These are phyloP conservation scores for Chlamydomonas sphaeroides DNA, from an alignment of 139 green algal species.

Conservation along the genomic window DNA sequence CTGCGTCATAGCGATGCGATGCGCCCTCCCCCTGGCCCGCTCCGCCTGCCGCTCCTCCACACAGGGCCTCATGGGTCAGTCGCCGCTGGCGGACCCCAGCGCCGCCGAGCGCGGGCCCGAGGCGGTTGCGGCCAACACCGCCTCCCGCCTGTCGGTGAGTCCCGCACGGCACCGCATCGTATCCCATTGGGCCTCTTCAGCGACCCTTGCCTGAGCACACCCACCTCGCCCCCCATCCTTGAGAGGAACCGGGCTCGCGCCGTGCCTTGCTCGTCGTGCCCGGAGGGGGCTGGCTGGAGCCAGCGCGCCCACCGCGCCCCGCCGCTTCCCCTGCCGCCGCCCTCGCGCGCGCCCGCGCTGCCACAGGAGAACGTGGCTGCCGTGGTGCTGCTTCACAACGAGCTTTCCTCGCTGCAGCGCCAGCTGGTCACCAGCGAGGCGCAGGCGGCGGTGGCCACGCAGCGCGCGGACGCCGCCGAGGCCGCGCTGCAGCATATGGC, in stretches of 20 bases:
- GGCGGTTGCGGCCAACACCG: background rate
- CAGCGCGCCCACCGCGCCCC: no score
- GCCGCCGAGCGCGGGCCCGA: background rate
- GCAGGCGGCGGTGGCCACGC: constrained; percentile 7
- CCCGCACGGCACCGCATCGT: background rate
- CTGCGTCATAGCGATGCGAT: no score
- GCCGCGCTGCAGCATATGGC: constrained; percentile 12
- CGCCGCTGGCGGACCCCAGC: background rate
- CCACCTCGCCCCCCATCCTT: no score
- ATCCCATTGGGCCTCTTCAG: no score
- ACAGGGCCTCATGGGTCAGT: constrained; percentile 17
- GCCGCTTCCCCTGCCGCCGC: no score
- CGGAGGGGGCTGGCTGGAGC: no score
- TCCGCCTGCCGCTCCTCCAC: background rate
- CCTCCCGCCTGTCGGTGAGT: constrained; percentile 6
- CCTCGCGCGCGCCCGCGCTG: no score
- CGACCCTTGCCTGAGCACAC: no score
- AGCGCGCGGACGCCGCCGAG: constrained; percentile 31
- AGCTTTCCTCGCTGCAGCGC: constrained; percentile 48
- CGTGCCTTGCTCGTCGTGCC: no score
- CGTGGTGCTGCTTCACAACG: constrained; percentile 59
- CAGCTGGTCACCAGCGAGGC: constrained; percentile 36
- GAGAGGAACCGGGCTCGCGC: no score
- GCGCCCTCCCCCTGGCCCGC: no score
- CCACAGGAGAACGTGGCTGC: constrained; percentile 56